phyloP scores from a whole-genome alignment of 495 filamentous ascomycete genomes.

The Penicillium verhagenii region DNA sequence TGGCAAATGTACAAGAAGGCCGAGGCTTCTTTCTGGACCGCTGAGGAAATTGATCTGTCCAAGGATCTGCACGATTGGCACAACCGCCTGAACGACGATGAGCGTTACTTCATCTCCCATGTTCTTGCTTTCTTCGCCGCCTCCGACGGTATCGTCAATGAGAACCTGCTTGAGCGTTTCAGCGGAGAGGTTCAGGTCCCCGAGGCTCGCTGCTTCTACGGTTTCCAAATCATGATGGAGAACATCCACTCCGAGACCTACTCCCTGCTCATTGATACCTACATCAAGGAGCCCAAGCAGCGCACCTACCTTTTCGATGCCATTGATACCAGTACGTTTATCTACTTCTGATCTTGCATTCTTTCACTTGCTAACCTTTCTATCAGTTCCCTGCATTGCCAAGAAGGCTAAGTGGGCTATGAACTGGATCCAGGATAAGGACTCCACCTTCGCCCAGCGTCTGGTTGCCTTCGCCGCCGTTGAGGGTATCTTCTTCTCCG shows the following conservation, averaged over 20 bases:
- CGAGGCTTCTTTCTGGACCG: constrained; percentile 99
- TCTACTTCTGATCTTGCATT: not conserved
- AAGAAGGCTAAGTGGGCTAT: constrained; percentile 99
- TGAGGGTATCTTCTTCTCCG: constrained; percentile 99
- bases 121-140: constrained; percentile 99
- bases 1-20: constrained; percentile 99
- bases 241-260: constrained; percentile 99
- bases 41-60: constrained; percentile 97
- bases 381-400: constrained; percentile 81
- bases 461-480: constrained; percentile 97
- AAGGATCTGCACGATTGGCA: constrained; percentile 99
- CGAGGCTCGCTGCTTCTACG: constrained; percentile 99
- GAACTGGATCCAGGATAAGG: constrained; percentile 86
- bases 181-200: constrained; percentile 95
- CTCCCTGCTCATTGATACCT: constrained; percentile 98
- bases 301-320: constrained; percentile 95
- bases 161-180: constrained; percentile 98
- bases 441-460: constrained; percentile 92
- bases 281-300: constrained; percentile 98
- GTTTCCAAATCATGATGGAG: constrained; percentile 99
- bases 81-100: constrained; percentile 93
- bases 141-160: constrained; percentile 99
- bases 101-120: constrained; percentile 97
- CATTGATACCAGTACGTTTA: constrained; percentile 83
- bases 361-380: constrained; percentile 33